Base-by-base conservation (phyloP, 2,329 filamentous ascomycete genomes). In the Clathrospora elynae region DNA sequence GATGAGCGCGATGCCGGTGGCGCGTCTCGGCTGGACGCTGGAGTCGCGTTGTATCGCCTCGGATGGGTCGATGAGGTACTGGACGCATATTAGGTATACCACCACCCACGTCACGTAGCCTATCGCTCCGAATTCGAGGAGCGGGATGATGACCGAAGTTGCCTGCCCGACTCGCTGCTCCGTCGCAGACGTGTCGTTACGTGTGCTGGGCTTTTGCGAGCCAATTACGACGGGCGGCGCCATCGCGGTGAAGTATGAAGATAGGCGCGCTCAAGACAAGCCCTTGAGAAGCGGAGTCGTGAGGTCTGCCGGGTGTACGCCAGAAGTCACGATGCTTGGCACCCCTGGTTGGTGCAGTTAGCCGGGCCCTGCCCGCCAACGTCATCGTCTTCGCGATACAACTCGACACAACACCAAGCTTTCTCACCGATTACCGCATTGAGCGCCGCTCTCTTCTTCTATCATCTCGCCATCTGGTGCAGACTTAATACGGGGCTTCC, bases 41-140 rank as follows among this genome's bases (percentile, higher is more conserved):
- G 51, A 56, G 22, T 41, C 37, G 30, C 38, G 66, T 17, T 34
- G 53, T 7, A 62, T 18, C 6, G 51, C 36, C 10, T 43, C 36
- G 35, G 71, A 63, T 16, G 78, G 75, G 40, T 75, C 68, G 49
- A 90, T 75, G 31, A 95, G 79, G 64, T 89, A 91, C 57, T 87
- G 74, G 55, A 92, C 87, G 89, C 61, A 42, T 44, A 48, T 46
- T 35, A 48, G 49, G 50, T 79, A 83, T 34, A 87, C 81, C 34
- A 90, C 68, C 10, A 84, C 83, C 71, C 87, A 96, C 22, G 83
- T 86, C 13, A 81, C 81, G 68, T 88, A 90, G 24, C 77, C 83
- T 48, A 88, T 78, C 24, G 81, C 75, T 19, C 78, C 84, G 22
- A 83, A 70, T 26, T 95, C 79, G 35, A 92, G 65, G 25, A 84